Conservation (phyloP, 805 yeast genomes). For the Naumovozyma baii region DNA sequence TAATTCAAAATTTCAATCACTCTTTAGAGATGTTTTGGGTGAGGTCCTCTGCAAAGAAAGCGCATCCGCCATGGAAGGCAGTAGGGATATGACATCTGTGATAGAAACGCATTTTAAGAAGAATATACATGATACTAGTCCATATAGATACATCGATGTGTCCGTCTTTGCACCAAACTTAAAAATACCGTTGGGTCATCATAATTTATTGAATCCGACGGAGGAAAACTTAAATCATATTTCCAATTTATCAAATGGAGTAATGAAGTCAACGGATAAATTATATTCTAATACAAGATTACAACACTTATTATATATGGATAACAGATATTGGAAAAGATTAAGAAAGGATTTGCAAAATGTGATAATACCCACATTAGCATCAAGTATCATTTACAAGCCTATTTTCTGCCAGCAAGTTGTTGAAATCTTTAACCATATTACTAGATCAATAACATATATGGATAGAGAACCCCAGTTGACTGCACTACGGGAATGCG, state of each 20-base stretch:
- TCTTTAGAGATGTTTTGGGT: conserved; percentile 36
- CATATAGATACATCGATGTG: conserved; percentile 19
- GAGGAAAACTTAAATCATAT: conserved; percentile 17
- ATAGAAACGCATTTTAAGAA: conserved; percentile 18
- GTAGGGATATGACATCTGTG: conserved; percentile 16
- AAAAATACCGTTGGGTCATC: conserved; percentile 29
- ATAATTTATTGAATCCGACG: conserved; percentile 15
- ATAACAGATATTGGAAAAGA: conserved; percentile 46
- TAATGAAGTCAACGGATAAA: conserved; percentile 7
- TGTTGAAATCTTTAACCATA: conserved; percentile 43
- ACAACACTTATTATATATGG: conserved; percentile 49
- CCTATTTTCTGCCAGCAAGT: conserved; percentile 42
- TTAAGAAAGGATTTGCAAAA: conserved; percentile 41
- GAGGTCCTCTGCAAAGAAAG: conserved; percentile 33
- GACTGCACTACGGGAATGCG: conserved; percentile 60
- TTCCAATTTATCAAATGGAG: conserved; percentile 22
- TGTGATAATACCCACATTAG: conserved; percentile 45
- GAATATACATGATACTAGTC: conserved; percentile 11
- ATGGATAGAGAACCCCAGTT: conserved; percentile 84
- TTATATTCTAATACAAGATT: conserved; percentile 37
- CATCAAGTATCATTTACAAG: conserved; percentile 42
- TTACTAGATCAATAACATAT: conserved; percentile 39
- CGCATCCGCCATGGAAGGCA: conserved; percentile 5
- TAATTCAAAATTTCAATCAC: conserved; percentile 31
- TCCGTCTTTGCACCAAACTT: conserved; percentile 30